Evolutionary conservation across 495 filamentous ascomycete species (phyloP), one percentile per base, ranked within the genome.

Genomic region (Podospora pseudoanserina): DNA sequence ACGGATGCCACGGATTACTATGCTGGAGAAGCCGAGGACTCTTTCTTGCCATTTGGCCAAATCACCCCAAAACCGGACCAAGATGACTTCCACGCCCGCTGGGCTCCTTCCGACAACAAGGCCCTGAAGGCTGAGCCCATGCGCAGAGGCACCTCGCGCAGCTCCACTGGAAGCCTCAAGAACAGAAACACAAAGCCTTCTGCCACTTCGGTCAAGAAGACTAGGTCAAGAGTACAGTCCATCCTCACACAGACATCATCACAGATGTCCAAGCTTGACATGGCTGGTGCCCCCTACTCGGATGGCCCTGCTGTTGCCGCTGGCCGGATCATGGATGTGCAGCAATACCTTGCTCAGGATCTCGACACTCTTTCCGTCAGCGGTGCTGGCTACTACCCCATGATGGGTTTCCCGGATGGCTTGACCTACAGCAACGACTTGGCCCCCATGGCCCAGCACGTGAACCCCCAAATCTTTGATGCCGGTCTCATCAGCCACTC

Each of bases 1-100:
- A 66, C 74, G 56, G 79, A 78, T 65, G 59, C 72, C 53, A 73
- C 70, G 68, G 76, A 76, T 54, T 74, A 74, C 34, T 76, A 75
- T 64, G 56, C 78, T 69, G 81, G 79, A 77, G 80, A 85, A 54
- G 53, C 75, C 68, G 82, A 82, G 76, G 82, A 85, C 65, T 84
- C 76, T 71, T 72, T 79, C 71, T 76, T 83, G 67, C 73, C 78
- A 65, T 83, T 80, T 78, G 80, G 79, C 72, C 82, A 84, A 71
- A 78, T 78, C 73, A 84, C 82, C 65, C 82, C 82, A 69, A 82
- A 78, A 67, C 79, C 80, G 77, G 81, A 83, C 64, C 81, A 78
- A 72, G 80, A 83, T 77, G 81, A 83, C 72, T 73, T 79, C 69
- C 76, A 78, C 71, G 74, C 77, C 73, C 75, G 77, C 67, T 84